Conservation (phyloP, 2,329 filamentous ascomycete genomes). For the Lecanicillium sp. region DNA sequence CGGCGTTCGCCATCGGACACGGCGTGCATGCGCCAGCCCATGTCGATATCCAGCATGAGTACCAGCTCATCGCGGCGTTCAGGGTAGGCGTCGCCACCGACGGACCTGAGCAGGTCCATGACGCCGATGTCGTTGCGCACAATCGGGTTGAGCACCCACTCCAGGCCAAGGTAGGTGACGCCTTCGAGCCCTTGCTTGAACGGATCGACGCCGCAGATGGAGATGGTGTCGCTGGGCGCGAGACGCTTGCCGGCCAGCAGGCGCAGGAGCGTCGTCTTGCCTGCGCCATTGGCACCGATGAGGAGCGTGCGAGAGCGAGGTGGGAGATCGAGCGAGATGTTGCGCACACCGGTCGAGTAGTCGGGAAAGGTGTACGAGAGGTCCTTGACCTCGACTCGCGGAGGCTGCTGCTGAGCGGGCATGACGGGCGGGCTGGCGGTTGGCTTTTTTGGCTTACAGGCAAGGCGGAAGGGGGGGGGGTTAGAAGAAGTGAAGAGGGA, state of each 20-base stretch:
- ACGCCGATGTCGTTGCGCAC: conserved; percentile 94
- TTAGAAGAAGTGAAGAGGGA: background rate
- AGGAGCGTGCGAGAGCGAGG: conserved; percentile 79
- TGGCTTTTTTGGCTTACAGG: background rate
- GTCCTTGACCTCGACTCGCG: conserved; percentile 63
- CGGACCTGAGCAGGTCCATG: conserved; percentile 67
- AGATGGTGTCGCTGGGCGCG: conserved; percentile 66
- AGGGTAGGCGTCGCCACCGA: conserved; percentile 79
- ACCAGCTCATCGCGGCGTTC: conserved; percentile 81
- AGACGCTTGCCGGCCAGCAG: conserved; percentile 93
- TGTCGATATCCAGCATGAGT: conserved; percentile 81
- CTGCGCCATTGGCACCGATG: conserved; percentile 93
- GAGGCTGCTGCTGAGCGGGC: conserved; percentile 24
- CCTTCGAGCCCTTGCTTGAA: conserved; percentile 87
- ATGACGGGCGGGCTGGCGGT: conserved; percentile 14
- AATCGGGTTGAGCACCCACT: conserved; percentile 97
- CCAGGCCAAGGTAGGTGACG: conserved; percentile 91
- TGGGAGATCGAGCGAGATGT: conserved; percentile 70
- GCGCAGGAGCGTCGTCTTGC: conserved; percentile 92
- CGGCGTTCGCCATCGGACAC: conserved; percentile 89
- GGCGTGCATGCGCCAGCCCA: conserved; percentile 89
- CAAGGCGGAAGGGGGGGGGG: background rate
- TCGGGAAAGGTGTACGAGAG: conserved; percentile 88
- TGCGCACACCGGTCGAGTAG: conserved; percentile 65
- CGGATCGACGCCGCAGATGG: conserved; percentile 76